Conservation (phyloP, 1,284 basidiomycete genomes). For the Heliocybe sulcata region DNA sequence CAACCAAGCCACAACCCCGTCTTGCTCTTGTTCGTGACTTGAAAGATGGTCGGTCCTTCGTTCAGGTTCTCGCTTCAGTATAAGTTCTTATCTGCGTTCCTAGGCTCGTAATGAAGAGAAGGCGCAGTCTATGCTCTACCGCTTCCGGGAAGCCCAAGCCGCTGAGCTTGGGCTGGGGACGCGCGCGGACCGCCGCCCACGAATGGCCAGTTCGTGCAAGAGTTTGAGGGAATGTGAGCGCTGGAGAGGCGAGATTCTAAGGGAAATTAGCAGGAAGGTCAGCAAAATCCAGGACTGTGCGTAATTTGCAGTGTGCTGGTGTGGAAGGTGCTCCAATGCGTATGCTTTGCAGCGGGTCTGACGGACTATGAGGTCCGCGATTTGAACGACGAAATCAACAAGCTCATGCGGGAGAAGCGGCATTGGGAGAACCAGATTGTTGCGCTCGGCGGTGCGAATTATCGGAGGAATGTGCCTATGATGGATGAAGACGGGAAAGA, state of each 20-base stretch:
- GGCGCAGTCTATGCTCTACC: constrained; percentile 97
- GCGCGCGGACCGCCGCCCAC: constrained; percentile 74
- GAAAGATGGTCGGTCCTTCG: too few relatives aligned
- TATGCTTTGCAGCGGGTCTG: constrained; percentile 59
- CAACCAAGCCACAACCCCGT: too few relatives aligned
- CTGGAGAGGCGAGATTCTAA: constrained; percentile 91
- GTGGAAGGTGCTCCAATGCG: neutral
- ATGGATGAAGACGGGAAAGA: constrained; percentile 91
- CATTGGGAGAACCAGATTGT: constrained; percentile 99
- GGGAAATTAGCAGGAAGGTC: constrained; percentile 94
- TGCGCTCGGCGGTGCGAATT: constrained; percentile 93
- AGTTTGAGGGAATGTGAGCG: constrained; percentile 90
- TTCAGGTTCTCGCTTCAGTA: too few relatives aligned
- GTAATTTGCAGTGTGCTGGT: constrained; percentile 20
- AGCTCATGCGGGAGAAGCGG: constrained; percentile 87
- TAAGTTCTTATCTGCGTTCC: too few relatives aligned
- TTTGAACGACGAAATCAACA: constrained; percentile 98
- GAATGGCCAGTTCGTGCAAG: constrained; percentile 88
- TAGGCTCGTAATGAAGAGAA: constrained; percentile 97
- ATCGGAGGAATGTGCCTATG: constrained; percentile 87
- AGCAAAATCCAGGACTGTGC: constrained; percentile 95
- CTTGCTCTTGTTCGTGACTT: too few relatives aligned
- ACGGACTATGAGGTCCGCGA: constrained; percentile 96
- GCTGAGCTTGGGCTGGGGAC: constrained; percentile 89
- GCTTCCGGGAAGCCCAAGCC: constrained; percentile 95